phyloP scores from a whole-genome alignment of 495 filamentous ascomycete genomes.

The Podospora australis region DNA sequence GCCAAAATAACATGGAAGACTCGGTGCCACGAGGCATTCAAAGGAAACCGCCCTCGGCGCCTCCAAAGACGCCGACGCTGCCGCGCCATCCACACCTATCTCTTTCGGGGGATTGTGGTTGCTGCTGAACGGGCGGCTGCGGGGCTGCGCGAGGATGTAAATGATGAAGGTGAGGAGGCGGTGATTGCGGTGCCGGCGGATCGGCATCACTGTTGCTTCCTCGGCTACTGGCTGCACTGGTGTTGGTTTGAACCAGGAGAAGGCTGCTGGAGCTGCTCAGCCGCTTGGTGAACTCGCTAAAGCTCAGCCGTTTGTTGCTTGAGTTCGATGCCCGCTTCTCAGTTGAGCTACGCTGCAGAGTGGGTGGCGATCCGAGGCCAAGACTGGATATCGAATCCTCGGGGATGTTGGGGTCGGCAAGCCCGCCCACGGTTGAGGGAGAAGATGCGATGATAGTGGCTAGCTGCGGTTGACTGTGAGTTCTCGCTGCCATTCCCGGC shows the following conservation, averaged over 20 bases:
- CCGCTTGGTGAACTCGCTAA: constrained; percentile 49
- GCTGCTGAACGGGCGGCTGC: constrained; percentile 9
- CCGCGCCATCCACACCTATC: constrained; percentile 38
- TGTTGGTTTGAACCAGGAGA: constrained; percentile 48
- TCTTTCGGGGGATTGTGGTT: constrained; percentile 12
- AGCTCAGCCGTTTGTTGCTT: constrained; percentile 42
- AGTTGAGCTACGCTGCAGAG: constrained; percentile 14
- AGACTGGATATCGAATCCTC: constrained; percentile 14
- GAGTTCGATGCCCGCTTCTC: constrained; percentile 43
- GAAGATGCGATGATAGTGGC: constrained; percentile 20
- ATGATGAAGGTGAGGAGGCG: constrained; percentile 17
- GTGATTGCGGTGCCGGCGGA: constrained; percentile 18
- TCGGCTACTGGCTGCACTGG: constrained; percentile 39
- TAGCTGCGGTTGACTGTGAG: constrained; percentile 39
- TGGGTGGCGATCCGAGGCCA: constrained; percentile 11
- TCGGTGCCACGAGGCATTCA: too few relatives aligned
- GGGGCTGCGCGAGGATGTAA: constrained; percentile 19
- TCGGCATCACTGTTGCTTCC: constrained; percentile 38
- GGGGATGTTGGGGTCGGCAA: neutral
- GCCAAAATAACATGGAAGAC: neutral
- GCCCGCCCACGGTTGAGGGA: constrained; percentile 9
- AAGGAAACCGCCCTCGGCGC: constrained; percentile 37
- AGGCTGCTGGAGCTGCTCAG: constrained; percentile 48
- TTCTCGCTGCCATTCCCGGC: constrained; percentile 35
- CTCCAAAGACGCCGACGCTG: constrained; percentile 47